Base-by-base conservation (phyloP, 441 rosid genomes). In the Syzygium syzygioides region DNA sequence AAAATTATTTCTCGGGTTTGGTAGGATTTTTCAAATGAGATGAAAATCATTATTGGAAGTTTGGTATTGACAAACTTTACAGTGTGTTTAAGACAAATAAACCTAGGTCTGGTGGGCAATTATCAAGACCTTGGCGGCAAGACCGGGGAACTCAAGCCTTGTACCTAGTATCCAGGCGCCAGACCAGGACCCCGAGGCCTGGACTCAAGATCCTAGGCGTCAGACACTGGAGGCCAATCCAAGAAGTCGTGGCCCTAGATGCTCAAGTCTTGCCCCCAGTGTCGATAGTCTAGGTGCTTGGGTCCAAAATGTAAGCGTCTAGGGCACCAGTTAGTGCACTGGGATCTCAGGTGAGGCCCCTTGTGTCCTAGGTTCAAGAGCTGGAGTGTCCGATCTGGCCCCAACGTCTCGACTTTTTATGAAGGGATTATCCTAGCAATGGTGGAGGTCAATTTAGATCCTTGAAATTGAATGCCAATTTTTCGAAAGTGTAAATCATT, bases 321-420 rank as follows among this genome's bases (percentile, higher is more conserved):
- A 18, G 28, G 34, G 32, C 68, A 14, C 68, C 7, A 15, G 9
- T 60, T 28, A 60, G 34, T n/a, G 68, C 30, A 60, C 19, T 3
- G 7, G 32, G 68, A 60, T 60, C 34, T 60, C 3, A 28, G 18
- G 68, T 6, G 68, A 60, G 30, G 30, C 30, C 64, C 64, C 20
- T 6, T 5, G 37, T 59, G 64, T 59, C 64, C 14, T 26, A 59
- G 14, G 15, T 59, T 26, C 64, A 59, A 11, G 64, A 59, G 64
- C 64, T 26, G 14, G 89, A 89, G 89, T 14, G 91, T 89, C 41
- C 95, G 94, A 14, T 91, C 0, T 0, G 26, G 23, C 5, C 12
- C 60, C 60, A 56, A 23, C 26, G 0, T 56, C 28, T 56, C 26
- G 60, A 56, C 59, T 34, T 34, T 34, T 13, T 5, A 60, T 34